Conservation (phyloP, 2,329 filamentous ascomycete species). For the Seiridium unicorne region DNA sequence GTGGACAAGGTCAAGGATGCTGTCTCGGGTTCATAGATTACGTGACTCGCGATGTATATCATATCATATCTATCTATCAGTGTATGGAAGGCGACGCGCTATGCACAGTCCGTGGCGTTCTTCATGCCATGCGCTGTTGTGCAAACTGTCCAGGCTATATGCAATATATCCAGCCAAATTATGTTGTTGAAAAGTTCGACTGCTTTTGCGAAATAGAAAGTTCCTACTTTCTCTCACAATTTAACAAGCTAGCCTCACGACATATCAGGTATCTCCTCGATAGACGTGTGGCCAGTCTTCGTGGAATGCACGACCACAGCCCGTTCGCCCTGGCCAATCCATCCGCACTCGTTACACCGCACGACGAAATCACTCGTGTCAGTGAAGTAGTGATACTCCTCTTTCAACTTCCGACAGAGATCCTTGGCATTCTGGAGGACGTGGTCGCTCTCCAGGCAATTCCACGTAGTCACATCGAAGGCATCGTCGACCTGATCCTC, state of each 20-base stretch:
- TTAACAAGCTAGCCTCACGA: background rate
- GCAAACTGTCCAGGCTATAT: no score
- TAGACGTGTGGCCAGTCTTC: constrained; percentile 57
- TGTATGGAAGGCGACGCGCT: background rate
- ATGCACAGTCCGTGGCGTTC: no score
- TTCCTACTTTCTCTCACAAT: no score
- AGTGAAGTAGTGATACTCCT: constrained; percentile 76
- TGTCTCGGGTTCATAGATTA: constrained; percentile 12
- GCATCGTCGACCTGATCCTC: constrained; percentile 62
- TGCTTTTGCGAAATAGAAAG: no score
- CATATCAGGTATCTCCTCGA: constrained; percentile 45
- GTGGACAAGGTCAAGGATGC: constrained; percentile 17
- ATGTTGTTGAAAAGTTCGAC: no score
- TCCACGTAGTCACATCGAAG: constrained; percentile 66
- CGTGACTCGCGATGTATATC: background rate
- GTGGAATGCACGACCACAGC: constrained; percentile 62
- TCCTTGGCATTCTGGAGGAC: constrained; percentile 68
- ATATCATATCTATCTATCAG: background rate
- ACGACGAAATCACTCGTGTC: constrained; percentile 80
- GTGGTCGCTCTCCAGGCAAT: constrained; percentile 51
- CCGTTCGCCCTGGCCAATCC: constrained; percentile 65
- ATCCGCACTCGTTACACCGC: constrained; percentile 71
- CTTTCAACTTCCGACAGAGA: constrained; percentile 62
- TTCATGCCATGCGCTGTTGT: no score
- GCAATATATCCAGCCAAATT: no score